A percentile compares a stretch with the other conserved stretches of the same genome.
Evolutionary conservation across 1,284 basidiomycete genomes (phyloP).

Genomic region (Gomphus sp.): DNA sequence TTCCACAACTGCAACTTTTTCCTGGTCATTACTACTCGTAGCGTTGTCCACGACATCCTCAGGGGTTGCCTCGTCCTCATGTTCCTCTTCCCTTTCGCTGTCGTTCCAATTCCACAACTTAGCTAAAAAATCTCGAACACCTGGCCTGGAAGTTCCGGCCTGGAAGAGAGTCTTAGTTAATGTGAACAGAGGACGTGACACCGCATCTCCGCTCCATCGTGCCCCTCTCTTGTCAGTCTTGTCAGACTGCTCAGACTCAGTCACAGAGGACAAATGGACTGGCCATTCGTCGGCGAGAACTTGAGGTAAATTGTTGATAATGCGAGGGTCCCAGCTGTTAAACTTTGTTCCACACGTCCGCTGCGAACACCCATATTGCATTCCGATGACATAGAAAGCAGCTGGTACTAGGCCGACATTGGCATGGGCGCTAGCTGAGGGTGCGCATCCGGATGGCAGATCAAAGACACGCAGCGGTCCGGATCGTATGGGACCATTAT

Average conservation of each 20-base stretch:
- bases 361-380: conserved; percentile 58
- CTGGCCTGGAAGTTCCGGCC: conserved; percentile 22
- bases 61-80: conserved; percentile 16
- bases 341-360: conserved; percentile 47
- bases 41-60: conserved; percentile 8
- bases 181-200: conserved; percentile 4
- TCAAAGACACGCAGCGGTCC: conserved; percentile 70
- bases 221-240: not conserved
- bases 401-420: conserved; percentile 7
- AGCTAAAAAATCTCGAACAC: conserved; percentile 25
- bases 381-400: conserved; percentile 69
- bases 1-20: conserved; percentile 2
- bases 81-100: conserved; percentile 17
- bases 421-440: conserved; percentile 2
- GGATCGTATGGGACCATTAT: conserved; percentile 56
- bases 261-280: conserved; percentile 42
- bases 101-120: conserved; percentile 16
- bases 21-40: not conserved
- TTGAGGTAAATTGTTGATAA: conserved; percentile 54
- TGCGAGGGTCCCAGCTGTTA: conserved; percentile 57
- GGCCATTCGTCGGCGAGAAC: conserved; percentile 65
- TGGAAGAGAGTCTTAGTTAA: conserved; percentile 12
- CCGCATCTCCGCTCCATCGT: conserved; percentile 13
- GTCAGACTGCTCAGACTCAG: conserved; percentile 19
- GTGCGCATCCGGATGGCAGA: conserved; percentile 31